Evolutionary conservation across 2,329 filamentous ascomycete species (phyloP).

Genomic region (Colletotrichum eleusines): DNA sequence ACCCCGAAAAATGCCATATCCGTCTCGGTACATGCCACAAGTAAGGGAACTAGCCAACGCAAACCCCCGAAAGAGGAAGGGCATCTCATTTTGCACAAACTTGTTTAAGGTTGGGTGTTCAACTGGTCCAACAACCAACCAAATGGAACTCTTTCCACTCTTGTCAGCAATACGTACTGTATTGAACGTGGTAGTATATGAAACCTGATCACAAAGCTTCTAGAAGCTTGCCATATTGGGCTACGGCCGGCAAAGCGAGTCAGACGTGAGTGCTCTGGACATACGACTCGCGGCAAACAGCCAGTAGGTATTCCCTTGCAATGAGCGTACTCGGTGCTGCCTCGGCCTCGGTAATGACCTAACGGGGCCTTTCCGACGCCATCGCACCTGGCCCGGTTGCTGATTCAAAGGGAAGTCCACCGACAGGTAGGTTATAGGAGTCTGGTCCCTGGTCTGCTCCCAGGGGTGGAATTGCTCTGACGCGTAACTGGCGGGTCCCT

Average conservation of each 20-base stretch:
- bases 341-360: conserved; percentile 27
- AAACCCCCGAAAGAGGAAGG: conserved; percentile 12
- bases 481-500: conserved; percentile 32
- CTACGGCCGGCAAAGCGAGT: conserved; percentile 26
- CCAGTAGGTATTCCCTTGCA: neutral
- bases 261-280: conserved; percentile 9
- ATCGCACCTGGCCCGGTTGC: conserved; percentile 12
- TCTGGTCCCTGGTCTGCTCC: neutral
- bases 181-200: no score
- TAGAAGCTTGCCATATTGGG: conserved; percentile 37
- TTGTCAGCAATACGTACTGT: conserved; percentile 22
- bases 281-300: conserved; percentile 3
- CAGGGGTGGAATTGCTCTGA: conserved; percentile 25
- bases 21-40: conserved; percentile 9
- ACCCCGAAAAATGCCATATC: conserved; percentile 1
- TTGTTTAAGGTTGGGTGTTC: conserved; percentile 5
- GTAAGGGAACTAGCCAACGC: conserved; percentile 10
- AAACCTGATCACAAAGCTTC: conserved; percentile 31
- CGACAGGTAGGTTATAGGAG: neutral
- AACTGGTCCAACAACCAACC: neutral
- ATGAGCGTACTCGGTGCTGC: conserved; percentile 22
- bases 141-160: conserved; percentile 1
- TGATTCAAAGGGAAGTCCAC: conserved; percentile 20
- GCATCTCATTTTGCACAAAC: neutral
- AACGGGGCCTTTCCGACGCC: conserved; percentile 6